Evolutionary conservation across 2,329 filamentous ascomycete species (phyloP).

Genomic region (Trichophyton mentagrophytes): DNA sequence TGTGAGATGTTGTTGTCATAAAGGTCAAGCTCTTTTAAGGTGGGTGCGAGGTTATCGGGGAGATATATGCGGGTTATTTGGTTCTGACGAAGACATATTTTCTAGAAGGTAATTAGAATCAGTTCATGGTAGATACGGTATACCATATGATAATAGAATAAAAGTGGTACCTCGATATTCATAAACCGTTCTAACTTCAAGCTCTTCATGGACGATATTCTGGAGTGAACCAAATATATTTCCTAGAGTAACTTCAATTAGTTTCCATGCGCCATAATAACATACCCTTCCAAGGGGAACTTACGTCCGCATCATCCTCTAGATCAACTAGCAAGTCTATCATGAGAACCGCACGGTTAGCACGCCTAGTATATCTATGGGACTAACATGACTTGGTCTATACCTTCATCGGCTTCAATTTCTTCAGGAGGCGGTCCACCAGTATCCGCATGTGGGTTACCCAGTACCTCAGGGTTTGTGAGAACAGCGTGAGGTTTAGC

Average conservation of each 20-base stretch:
- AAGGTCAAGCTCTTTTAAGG: constrained; percentile 73
- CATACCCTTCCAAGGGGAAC: constrained; percentile 3
- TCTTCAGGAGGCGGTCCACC: constrained; percentile 55
- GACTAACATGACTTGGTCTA: not conserved
- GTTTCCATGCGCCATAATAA: not conserved
- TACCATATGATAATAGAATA: too few relatives aligned
- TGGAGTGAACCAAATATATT: constrained; percentile 81
- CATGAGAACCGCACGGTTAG: not conserved
- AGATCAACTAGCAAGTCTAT: constrained; percentile 49
- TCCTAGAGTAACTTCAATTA: constrained; percentile 39
- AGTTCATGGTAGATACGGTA: too few relatives aligned
- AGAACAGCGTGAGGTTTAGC: constrained; percentile 43
- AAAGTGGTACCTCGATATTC: constrained; percentile 44
- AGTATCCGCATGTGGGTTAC: constrained; percentile 69
- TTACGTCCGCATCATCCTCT: constrained; percentile 41
- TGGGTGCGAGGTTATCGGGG: constrained; percentile 51
- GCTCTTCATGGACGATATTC: constrained; percentile 62
- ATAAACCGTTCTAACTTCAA: constrained; percentile 75
- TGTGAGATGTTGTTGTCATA: constrained; percentile 94
- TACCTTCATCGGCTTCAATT: constrained; percentile 72
- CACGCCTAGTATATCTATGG: not conserved
- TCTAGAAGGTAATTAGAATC: constrained; percentile 23
- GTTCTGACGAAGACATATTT: constrained; percentile 87
- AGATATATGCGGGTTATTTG: constrained; percentile 69
- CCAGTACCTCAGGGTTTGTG: constrained; percentile 66